These are phyloP conservation scores for Tricholoma flavovirens DNA, from an alignment of 768 basidiomycete species.

Conservation along the genomic window DNA sequence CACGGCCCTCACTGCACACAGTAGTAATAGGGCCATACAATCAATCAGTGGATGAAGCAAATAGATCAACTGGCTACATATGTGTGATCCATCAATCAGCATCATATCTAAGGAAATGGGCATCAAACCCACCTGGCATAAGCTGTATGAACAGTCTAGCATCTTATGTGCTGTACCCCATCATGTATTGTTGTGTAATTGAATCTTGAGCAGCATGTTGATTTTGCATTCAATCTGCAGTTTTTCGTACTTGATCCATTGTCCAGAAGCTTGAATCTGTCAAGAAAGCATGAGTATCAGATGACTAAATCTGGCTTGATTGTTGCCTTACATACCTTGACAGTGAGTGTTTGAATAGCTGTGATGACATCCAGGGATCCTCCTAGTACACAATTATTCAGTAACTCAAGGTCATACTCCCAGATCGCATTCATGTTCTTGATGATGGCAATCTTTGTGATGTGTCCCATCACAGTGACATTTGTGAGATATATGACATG, in stretches of 20 bases:
- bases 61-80: not conserved
- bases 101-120: no score
- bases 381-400: not conserved
- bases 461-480: not conserved
- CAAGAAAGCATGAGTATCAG: not conserved
- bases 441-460: not conserved
- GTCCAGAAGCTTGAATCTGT: constrained; percentile 9
- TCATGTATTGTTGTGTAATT: not conserved
- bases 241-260: not conserved
- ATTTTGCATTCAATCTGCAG: constrained; percentile 8
- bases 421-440: not conserved
- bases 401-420: not conserved
- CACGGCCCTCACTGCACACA: not conserved
- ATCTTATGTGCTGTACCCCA: not conserved
- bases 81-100: not conserved
- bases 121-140: no score
- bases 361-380: no score
- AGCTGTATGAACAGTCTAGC: no score
- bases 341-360: no score
- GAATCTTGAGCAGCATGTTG: not conserved
- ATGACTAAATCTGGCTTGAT: not conserved
- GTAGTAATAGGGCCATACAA: not conserved
- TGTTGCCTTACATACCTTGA: not conserved
- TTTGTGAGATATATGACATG: not conserved
- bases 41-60: not conserved